Percentiles rank a stretch among this genome's conserved stretches.
phyloP scores from a whole-genome alignment of 1,284 basidiomycete species.

The Marasmius fiardii region DNA sequence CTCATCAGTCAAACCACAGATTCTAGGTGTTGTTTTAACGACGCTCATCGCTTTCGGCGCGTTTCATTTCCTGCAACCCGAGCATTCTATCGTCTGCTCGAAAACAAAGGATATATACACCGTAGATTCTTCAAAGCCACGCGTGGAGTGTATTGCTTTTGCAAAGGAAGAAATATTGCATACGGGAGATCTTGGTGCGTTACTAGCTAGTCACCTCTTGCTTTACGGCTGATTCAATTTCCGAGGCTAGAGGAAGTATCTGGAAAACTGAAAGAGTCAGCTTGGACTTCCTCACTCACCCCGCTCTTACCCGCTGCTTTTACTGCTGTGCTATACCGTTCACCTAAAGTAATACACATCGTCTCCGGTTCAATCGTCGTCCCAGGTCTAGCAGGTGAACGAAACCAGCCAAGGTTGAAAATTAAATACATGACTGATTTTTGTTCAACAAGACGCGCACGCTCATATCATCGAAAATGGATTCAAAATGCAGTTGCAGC shows the following conservation, averaged over 20 bases:
- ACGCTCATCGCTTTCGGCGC: not conserved
- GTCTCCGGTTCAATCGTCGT: conserved; percentile 50
- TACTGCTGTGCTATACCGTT: conserved; percentile 8
- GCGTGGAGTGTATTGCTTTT: not conserved
- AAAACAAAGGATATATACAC: not conserved
- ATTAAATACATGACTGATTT: not conserved
- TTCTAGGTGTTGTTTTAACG: no score
- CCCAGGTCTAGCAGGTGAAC: conserved; percentile 65
- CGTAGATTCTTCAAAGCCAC: not conserved
- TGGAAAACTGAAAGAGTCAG: not conserved
- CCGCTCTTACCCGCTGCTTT: not conserved
- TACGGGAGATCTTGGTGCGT: not conserved
- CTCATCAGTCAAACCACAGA: no score
- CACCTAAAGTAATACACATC: conserved; percentile 40
- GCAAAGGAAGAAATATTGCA: not conserved
- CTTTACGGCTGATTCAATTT: not conserved
- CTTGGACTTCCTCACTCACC: not conserved
- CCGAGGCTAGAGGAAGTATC: not conserved
- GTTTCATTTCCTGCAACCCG: not conserved
- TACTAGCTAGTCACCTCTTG: no score
- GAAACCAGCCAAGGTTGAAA: not conserved
- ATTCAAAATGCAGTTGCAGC: conserved; percentile 60
- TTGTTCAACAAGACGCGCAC: conserved; percentile 11
- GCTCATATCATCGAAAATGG: conserved; percentile 39
- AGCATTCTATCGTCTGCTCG: not conserved